Evolutionary conservation across 2,329 filamentous ascomycete species (phyloP).

Genomic region (Raffaelea albimanens): DNA sequence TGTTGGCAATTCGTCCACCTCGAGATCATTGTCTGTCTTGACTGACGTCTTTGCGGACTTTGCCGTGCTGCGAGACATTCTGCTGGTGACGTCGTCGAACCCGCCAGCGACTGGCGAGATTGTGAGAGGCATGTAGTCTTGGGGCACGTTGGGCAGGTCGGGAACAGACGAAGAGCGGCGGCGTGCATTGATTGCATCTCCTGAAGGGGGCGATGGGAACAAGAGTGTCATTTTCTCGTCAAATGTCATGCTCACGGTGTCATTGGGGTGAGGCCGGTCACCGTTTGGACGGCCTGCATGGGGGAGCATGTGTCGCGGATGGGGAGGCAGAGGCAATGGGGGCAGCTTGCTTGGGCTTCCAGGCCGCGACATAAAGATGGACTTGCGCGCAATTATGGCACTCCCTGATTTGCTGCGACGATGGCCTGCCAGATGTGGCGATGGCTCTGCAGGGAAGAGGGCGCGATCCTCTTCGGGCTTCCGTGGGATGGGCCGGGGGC

Average conservation of each 20-base stretch:
- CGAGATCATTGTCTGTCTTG: conserved; percentile 29
- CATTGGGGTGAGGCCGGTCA: conserved; percentile 35
- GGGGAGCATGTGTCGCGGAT: conserved; percentile 32
- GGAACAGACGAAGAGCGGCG: conserved; percentile 34
- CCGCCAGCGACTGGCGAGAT: conserved; percentile 16
- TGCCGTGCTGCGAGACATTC: conserved; percentile 22
- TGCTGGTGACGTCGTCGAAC: conserved; percentile 12
- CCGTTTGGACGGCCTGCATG: conserved; percentile 9
- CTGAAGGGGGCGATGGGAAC: conserved; percentile 29
- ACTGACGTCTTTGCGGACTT: conserved; percentile 27
- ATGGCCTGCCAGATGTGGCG: conserved; percentile 26
- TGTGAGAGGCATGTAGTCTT: conserved; percentile 17
- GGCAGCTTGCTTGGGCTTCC: conserved; percentile 41
- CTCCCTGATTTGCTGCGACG: conserved; percentile 40
- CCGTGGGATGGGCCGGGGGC: conserved; percentile 47
- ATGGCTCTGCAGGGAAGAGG: conserved; percentile 36
- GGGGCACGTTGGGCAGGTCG: conserved; percentile 29
- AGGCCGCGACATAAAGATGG: conserved; percentile 30
- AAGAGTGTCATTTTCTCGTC: conserved; percentile 47
- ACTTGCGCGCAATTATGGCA: conserved; percentile 34
- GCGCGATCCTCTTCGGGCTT: conserved; percentile 34
- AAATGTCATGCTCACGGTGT: conserved; percentile 49
- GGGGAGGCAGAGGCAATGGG: conserved; percentile 44
- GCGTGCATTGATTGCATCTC: conserved; percentile 10
- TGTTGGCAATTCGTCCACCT: conserved; percentile 21